These are phyloP conservation scores for Aeminium ludgeri DNA, from an alignment of 495 filamentous ascomycete species.

Conservation along the genomic window DNA sequence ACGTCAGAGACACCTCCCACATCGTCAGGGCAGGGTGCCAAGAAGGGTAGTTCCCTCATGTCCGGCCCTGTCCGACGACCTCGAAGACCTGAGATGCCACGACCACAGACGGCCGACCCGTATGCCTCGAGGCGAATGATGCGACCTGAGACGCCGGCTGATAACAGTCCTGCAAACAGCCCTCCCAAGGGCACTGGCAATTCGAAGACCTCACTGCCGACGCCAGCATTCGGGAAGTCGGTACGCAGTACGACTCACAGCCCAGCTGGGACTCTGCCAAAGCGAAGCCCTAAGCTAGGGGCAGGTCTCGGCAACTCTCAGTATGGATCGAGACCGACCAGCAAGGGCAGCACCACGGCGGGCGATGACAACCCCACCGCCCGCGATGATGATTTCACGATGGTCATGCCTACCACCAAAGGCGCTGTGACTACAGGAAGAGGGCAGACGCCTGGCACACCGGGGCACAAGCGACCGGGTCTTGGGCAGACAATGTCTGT, in stretches of 20 bases:
- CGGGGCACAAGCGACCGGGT: slow-evolving; percentile 16
- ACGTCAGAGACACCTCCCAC: slow-evolving; percentile 19
- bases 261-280: slow-evolving; percentile 10
- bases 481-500: slow-evolving; percentile 20
- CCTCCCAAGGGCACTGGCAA: slow-evolving; percentile 25
- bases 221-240: slow-evolving; percentile 14
- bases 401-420: slow-evolving; percentile 21
- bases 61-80: slow-evolving; percentile 43
- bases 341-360: slow-evolving; percentile 14
- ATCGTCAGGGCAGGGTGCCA: slow-evolving; percentile 5
- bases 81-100: slow-evolving; percentile 32
- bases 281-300: slow-evolving; percentile 3
- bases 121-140: slow-evolving; percentile 28
- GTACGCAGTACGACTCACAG: slow-evolving; percentile 3
- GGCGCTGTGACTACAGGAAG: not conserved
- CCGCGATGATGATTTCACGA: slow-evolving; percentile 24
- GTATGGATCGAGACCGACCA: slow-evolving; percentile 6
- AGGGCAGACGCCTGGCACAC: slow-evolving; percentile 1
- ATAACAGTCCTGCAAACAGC: slow-evolving; percentile 27
- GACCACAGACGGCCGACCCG: slow-evolving; percentile 44
- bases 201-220: slow-evolving; percentile 21
- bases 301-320: slow-evolving; percentile 1
- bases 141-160: slow-evolving; percentile 26
- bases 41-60: slow-evolving; percentile 30
- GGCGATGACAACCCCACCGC: slow-evolving; percentile 3